Conservation (phyloP, 805 yeast species). For the Candida pini region DNA sequence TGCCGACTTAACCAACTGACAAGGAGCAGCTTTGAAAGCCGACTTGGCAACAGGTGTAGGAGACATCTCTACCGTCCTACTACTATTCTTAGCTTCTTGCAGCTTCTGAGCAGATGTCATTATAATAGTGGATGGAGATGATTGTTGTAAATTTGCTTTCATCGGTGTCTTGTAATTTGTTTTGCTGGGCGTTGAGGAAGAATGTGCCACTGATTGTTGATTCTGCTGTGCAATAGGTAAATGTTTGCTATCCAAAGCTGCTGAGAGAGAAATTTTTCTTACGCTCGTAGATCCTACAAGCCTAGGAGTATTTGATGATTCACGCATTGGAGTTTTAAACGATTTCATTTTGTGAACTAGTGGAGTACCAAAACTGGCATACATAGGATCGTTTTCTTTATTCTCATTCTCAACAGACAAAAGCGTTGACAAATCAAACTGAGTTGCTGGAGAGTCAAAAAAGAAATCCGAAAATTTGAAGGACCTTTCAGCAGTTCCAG, state of each 20-base stretch:
- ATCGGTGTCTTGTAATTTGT: conserved; percentile 19
- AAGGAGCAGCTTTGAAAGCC: conserved; percentile 19
- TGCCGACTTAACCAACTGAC: conserved; percentile 22
- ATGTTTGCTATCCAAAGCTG: conserved; percentile 5
- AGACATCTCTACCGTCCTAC: conserved; percentile 16
- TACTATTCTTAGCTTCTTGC: conserved; percentile 3
- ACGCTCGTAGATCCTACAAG: conserved; percentile 15
- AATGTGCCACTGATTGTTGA: conserved; percentile 3
- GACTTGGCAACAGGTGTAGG: conserved; percentile 31
- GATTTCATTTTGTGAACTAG: conserved; percentile 7
- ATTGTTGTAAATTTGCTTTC: conserved; percentile 16
- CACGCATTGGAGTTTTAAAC: conserved; percentile 19
- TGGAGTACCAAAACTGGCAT: conserved; percentile 18
- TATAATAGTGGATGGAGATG: conserved; percentile 32
- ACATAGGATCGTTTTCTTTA: conserved; percentile 19
- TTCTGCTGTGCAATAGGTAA: conserved; percentile 4
- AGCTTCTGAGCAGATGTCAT: conserved; percentile 22
- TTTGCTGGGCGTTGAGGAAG: conserved; percentile 13
- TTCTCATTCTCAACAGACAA: conserved; percentile 15
- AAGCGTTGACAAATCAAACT: conserved; percentile 12
- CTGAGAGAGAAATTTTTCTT: conserved; percentile 10
- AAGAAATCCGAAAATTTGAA: conserved; percentile 17
- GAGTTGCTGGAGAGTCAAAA: conserved; percentile 19
- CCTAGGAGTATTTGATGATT: conserved; percentile 16
- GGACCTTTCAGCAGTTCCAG: conserved; percentile 17